A percentile compares a stretch with the other conserved stretches of the same genome.
Evolutionary conservation across 371 early-diverging fungal genomes (phyloP).

Genomic region (Rhizopus arrhizus): DNA sequence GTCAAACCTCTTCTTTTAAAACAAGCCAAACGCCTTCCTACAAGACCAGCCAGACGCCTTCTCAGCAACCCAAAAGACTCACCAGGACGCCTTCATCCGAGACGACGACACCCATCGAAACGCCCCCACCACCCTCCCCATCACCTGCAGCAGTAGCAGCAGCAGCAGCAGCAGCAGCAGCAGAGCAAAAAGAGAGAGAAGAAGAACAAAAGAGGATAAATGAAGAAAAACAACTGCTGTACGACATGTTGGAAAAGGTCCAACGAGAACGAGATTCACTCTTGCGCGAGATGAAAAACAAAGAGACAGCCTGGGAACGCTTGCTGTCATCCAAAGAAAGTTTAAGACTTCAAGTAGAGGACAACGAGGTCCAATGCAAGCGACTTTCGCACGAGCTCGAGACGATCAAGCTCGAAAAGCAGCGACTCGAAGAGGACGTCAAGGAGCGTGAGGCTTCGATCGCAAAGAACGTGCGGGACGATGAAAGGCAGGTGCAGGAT

Average conservation of each 20-base stretch:
- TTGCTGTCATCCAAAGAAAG: conserved; percentile 48
- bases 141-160: background rate
- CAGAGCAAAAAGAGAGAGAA: conserved; percentile 13
- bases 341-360: conserved; percentile 39
- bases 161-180: conserved; percentile 1
- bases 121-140: conserved; percentile 3
- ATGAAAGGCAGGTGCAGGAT: conserved; percentile 35
- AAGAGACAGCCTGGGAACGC: conserved; percentile 48
- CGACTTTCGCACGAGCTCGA: conserved; percentile 25
- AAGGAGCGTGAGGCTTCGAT: conserved; percentile 24
- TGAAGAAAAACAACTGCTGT: conserved; percentile 22
- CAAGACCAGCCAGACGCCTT: background rate
- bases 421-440: conserved; percentile 6
- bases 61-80: background rate
- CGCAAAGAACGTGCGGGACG: conserved; percentile 28
- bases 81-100: background rate
- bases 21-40: background rate
- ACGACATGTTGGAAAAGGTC: conserved; percentile 39
- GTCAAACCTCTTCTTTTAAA: background rate
- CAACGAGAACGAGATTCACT: conserved; percentile 34
- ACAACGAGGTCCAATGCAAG: conserved; percentile 24
- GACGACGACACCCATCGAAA: background rate
- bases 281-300: conserved; percentile 31
- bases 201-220: conserved; percentile 8
- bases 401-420: conserved; percentile 7